Evolutionary conservation across 1,284 basidiomycete genomes (phyloP).

Genomic region (Melanopsichium pennsylvanicum): DNA sequence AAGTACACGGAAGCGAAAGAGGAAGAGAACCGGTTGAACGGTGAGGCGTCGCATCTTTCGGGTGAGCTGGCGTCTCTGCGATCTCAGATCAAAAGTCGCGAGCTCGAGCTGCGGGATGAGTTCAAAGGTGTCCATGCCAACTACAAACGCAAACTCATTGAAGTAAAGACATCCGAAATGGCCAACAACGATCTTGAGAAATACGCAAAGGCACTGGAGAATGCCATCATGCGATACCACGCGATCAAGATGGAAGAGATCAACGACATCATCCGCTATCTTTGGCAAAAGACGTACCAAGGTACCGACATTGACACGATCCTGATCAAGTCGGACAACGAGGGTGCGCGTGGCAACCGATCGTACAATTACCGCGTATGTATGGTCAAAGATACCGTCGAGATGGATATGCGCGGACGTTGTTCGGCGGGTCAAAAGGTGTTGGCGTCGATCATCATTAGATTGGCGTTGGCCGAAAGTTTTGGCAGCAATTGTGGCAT

Average conservation of each 20-base stretch:
- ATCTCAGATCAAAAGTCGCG: constrained; percentile 68
- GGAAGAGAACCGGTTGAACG: constrained; percentile 75
- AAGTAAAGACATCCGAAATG: constrained; percentile 75
- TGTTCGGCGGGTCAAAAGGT: constrained; percentile 99
- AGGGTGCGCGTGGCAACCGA: constrained; percentile 71
- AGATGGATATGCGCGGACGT: constrained; percentile 99
- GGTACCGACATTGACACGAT: constrained; percentile 99
- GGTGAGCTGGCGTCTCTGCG: constrained; percentile 58
- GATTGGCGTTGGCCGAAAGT: constrained; percentile 94
- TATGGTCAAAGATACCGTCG: constrained; percentile 98
- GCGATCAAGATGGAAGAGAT: constrained; percentile 99
- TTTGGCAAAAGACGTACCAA: constrained; percentile 99
- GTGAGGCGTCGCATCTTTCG: constrained; percentile 70
- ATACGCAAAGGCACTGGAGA: constrained; percentile 90
- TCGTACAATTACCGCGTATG: constrained; percentile 97
- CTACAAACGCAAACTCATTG: constrained; percentile 89
- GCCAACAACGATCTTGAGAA: constrained; percentile 76
- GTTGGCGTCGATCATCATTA: constrained; percentile 97
- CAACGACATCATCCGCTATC: constrained; percentile 77
- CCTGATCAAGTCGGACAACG: constrained; percentile 90
- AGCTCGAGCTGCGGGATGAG: constrained; percentile 78
- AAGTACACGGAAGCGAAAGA: constrained; percentile 77
- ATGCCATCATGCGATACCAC: constrained; percentile 98
- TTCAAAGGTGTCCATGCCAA: constrained; percentile 85
- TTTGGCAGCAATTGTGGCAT: constrained; percentile 98